Percentiles rank a stretch among this genome's conserved stretches.
These are phyloP conservation scores for Diospyros lotus DNA, from an alignment of 148 eudicot species.

Conservation along the genomic window DNA sequence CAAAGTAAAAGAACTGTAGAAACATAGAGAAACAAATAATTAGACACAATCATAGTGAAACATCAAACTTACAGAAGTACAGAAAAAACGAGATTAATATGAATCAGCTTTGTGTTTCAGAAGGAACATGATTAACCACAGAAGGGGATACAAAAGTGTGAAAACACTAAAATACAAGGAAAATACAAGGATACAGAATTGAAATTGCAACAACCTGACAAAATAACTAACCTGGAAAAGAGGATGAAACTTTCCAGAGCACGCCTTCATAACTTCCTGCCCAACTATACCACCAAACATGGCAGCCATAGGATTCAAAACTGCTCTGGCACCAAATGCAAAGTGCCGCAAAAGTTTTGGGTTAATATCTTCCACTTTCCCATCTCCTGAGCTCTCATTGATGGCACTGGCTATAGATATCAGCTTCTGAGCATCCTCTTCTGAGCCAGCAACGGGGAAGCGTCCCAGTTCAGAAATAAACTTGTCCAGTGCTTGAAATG, in stretches of 20 bases:
- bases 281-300: slow-evolving; percentile 97
- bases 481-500: slow-evolving; percentile 72
- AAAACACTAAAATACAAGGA: neutral
- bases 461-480: slow-evolving; percentile 45
- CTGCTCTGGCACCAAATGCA: slow-evolving; percentile 89
- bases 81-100: neutral
- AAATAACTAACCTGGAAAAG: slow-evolving; percentile 60
- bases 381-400: slow-evolving; percentile 46
- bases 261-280: slow-evolving; percentile 91
- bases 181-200: neutral
- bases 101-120: neutral
- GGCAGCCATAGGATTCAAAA: slow-evolving; percentile 94
- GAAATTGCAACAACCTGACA: neutral
- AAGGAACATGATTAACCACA: neutral
- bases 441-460: slow-evolving; percentile 63
- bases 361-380: slow-evolving; percentile 59
- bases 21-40: slow-evolving; percentile 11
- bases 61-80: slow-evolving; percentile 4
- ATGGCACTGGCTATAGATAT: slow-evolving; percentile 40
- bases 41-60: neutral
- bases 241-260: slow-evolving; percentile 97
- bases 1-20: slow-evolving; percentile 86
- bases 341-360: slow-evolving; percentile 69
- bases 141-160: neutral
- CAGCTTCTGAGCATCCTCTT: slow-evolving; percentile 73